Evolutionary conservation across 768 basidiomycete genomes (phyloP).

Genomic region (Mycena vulgaris): DNA sequence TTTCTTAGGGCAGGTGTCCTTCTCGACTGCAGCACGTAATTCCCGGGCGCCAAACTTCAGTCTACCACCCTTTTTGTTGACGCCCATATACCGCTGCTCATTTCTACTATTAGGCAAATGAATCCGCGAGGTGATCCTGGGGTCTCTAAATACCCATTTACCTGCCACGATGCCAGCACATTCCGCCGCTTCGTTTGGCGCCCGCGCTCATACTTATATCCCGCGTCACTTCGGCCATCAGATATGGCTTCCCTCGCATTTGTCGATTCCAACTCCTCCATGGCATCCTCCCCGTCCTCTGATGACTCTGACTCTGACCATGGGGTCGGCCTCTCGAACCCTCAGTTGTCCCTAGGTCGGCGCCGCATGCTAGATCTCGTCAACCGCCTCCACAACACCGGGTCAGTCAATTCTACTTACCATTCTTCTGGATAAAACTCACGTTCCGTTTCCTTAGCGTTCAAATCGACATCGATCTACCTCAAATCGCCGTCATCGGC

Average conservation of each 20-base stretch:
- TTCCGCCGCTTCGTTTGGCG: not conserved
- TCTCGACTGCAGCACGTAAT: slow-evolving; percentile 13
- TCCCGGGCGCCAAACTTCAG: not conserved
- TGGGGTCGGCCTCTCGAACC: slow-evolving; percentile 69
- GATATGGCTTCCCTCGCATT: no score
- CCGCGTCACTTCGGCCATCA: not conserved
- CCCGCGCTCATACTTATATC: slow-evolving; percentile 3
- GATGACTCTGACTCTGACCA: slow-evolving; percentile 10
- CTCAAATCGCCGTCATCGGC: slow-evolving; percentile 82
- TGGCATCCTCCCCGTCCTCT: not conserved
- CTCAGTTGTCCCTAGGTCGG: slow-evolving; percentile 56
- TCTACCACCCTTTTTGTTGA: not conserved
- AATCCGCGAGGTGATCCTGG: not conserved
- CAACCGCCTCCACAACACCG: slow-evolving; percentile 73
- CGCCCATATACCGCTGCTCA: not conserved
- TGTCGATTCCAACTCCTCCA: slow-evolving; percentile 3
- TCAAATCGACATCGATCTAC: slow-evolving; percentile 79
- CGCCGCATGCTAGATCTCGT: slow-evolving; percentile 71
- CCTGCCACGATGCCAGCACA: not conserved
- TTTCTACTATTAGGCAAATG: not conserved
- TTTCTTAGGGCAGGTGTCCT: no score
- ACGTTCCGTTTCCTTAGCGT: slow-evolving; percentile 57
- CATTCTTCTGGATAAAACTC: not conserved
- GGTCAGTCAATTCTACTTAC: slow-evolving; percentile 54
- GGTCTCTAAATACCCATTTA: no score